A percentile compares a stretch with the other conserved stretches of the same genome.
Evolutionary conservation across 768 basidiomycete genomes (phyloP).

Genomic region (Omphalotus guepiniiformis): DNA sequence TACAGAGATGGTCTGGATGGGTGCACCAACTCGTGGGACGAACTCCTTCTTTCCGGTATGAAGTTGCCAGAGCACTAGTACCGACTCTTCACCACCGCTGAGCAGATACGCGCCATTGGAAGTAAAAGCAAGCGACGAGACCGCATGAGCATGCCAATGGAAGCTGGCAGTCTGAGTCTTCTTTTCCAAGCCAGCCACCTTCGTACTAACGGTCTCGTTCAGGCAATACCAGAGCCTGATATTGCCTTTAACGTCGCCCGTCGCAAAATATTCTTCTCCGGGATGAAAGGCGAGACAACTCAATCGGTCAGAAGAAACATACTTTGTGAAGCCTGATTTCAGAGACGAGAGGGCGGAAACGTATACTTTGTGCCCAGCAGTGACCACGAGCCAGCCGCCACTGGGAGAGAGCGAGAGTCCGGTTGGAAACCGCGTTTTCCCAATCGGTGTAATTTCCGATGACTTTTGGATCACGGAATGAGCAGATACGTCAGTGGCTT

Average conservation of each 20-base stretch:
- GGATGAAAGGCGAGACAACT: constrained; percentile 90
- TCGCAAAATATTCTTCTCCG: constrained; percentile 89
- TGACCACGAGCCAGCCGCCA: constrained; percentile 74
- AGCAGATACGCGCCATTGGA: constrained; percentile 88
- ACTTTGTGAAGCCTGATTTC: constrained; percentile 72
- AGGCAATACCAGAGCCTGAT: constrained; percentile 94
- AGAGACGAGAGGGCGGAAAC: constrained; percentile 56
- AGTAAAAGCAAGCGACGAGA: constrained; percentile 83
- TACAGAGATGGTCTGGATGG: constrained; percentile 69
- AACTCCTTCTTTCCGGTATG: constrained; percentile 87
- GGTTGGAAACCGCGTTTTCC: constrained; percentile 60
- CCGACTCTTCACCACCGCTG: constrained; percentile 93
- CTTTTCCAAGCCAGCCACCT: constrained; percentile 64
- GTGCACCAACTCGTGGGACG: constrained; percentile 86
- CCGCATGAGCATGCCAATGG: constrained; percentile 97
- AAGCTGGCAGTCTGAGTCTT: constrained; percentile 79
- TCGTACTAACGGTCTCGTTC: constrained; percentile 48
- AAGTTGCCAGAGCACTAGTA: constrained; percentile 96
- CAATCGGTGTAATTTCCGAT: constrained; percentile 50
- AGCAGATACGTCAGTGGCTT: constrained; percentile 37
- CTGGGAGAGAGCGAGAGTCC: constrained; percentile 72
- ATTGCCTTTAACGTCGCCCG: constrained; percentile 82
- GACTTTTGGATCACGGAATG: constrained; percentile 38
- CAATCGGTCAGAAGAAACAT: constrained; percentile 72
- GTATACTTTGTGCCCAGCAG: constrained; percentile 75